These are phyloP conservation scores for Lactuca sativa DNA, from an alignment of 129 eudicot species.

Conservation along the genomic window DNA sequence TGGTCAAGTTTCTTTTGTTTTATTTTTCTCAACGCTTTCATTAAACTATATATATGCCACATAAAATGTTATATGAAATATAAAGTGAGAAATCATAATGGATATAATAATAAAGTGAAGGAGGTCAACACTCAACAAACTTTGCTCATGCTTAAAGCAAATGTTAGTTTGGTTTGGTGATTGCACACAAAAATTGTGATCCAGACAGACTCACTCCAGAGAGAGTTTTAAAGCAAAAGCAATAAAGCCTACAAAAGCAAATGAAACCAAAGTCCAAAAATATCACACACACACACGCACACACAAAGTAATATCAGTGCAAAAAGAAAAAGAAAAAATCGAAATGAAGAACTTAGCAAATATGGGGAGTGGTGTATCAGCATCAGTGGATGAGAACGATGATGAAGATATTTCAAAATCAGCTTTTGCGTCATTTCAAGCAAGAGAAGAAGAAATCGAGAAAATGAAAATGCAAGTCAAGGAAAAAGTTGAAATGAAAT, in stretches of 20 bases:
- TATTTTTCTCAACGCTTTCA: neutral
- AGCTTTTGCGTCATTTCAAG: conserved; percentile 56
- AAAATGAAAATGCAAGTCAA: conserved; percentile 61
- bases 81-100: neutral
- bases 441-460: conserved; percentile 75
- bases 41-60: neutral
- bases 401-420: conserved; percentile 51
- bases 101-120: conserved; percentile 21
- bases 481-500: conserved; percentile 55
- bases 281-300: conserved; percentile 13
- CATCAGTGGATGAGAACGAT: conserved; percentile 40
- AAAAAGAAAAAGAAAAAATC: conserved; percentile 6
- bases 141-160: conserved; percentile 44
- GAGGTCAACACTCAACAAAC: conserved; percentile 18
- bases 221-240: conserved; percentile 46
- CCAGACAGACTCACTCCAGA: conserved; percentile 4
- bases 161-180: conserved; percentile 26
- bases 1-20: too few relatives aligned
- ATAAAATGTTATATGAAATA: neutral
- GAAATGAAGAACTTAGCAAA: conserved; percentile 47
- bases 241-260: conserved; percentile 29
- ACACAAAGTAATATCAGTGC: conserved; percentile 12
- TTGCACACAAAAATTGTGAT: conserved; percentile 7
- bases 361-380: conserved; percentile 44
- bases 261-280: conserved; percentile 16